Conservation (phyloP, 176 grass and related monocot genomes). For the Bolboschoenus planiculmis region DNA sequence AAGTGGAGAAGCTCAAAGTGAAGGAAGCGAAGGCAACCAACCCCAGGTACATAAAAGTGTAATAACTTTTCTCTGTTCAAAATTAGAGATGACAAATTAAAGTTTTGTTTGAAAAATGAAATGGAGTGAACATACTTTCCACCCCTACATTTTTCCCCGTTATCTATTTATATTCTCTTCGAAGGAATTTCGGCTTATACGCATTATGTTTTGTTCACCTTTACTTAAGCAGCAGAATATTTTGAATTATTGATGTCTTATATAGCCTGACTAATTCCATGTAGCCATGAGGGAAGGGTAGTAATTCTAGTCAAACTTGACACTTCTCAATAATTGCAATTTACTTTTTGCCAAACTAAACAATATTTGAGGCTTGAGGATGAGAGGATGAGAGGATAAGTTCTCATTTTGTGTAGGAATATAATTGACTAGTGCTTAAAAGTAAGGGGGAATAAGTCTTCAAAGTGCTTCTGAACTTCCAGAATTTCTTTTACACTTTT, state of each 20-base stretch:
- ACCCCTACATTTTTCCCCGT: not conserved
- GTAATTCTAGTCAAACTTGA: not conserved
- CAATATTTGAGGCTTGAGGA: not conserved
- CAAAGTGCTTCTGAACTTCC: not conserved
- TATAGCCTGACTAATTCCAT: not conserved
- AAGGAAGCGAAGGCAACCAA: slow-evolving; percentile 28
- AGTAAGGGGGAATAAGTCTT: not conserved
- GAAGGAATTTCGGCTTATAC: not conserved
- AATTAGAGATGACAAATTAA: not conserved
- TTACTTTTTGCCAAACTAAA: not conserved
- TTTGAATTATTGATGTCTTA: not conserved
- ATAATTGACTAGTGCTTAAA: not conserved
- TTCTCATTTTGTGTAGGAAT: not conserved
- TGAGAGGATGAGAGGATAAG: not conserved
- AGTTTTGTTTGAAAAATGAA: not conserved
- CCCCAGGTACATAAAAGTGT: slow-evolving; percentile 19
- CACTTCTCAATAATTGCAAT: not conserved
- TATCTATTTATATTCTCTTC: not conserved
- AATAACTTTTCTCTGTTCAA: not conserved
- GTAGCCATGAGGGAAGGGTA: not conserved
- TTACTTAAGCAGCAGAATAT: not conserved
- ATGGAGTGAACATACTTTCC: not conserved
- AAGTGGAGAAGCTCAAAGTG: slow-evolving; percentile 36
- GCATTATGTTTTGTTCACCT: not conserved
- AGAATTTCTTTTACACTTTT: not conserved